Percentiles rank a stretch among this genome's conserved stretches.
These are phyloP conservation scores for Tylopilus orsonianus DNA, from an alignment of 1,284 basidiomycete genomes.

Conservation along the genomic window DNA sequence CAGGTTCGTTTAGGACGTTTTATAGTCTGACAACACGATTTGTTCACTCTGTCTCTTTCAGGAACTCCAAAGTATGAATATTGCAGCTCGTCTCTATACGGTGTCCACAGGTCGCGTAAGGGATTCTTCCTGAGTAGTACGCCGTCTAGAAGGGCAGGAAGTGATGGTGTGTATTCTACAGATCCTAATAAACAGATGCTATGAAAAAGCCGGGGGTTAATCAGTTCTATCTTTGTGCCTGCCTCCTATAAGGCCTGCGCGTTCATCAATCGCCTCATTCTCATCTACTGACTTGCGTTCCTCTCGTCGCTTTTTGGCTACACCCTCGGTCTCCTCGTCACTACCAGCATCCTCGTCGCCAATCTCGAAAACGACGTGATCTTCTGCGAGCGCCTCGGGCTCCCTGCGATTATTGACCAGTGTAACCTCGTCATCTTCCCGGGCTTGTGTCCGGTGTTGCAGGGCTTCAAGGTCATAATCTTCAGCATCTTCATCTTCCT, in stretches of 20 bases:
- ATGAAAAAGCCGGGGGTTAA: conserved; percentile 17
- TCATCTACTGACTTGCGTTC: conserved; percentile 49
- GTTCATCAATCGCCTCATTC: conserved; percentile 51
- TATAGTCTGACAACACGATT: background rate
- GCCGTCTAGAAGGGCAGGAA: conserved; percentile 1
- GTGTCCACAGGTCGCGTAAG: conserved; percentile 80
- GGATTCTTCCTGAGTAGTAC: conserved; percentile 39
- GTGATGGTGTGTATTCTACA: conserved; percentile 48
- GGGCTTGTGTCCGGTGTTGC: conserved; percentile 50
- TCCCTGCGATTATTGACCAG: conserved; percentile 58
- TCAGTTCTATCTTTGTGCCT: conserved; percentile 32
- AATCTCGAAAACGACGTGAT: conserved; percentile 89
- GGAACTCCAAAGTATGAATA: conserved; percentile 92
- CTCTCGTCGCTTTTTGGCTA: conserved; percentile 48
- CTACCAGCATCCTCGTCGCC: conserved; percentile 77
- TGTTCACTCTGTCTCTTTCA: conserved; percentile 31
- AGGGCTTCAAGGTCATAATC: conserved; percentile 87
- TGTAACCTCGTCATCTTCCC: conserved; percentile 63
- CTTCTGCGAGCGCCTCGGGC: conserved; percentile 52
- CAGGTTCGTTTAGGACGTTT: conserved; percentile 53
- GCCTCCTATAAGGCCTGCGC: conserved; percentile 58
- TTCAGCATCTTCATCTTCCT: conserved; percentile 91
- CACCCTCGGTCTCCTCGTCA: conserved; percentile 60
- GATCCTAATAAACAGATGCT: conserved; percentile 36
- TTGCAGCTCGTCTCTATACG: conserved; percentile 81